Base-by-base conservation (phyloP, 208 protist species). In the Crithidia thermophila region DNA sequence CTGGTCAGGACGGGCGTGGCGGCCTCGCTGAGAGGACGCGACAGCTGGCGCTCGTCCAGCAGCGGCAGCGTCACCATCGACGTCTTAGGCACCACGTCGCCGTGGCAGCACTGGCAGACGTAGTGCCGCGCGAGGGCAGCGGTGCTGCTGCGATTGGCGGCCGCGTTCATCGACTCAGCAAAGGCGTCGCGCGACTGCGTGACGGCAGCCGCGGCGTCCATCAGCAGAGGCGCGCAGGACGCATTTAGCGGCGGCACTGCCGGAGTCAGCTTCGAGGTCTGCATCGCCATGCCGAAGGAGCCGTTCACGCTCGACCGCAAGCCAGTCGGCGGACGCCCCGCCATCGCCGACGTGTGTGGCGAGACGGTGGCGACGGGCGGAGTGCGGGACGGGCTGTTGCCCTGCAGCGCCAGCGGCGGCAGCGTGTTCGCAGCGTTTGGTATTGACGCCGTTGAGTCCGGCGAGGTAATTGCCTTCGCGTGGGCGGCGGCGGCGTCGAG, bases 31-130 rank as follows among this genome's bases (percentile, higher is more conserved):
- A 39, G 31, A 11, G 43, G 36, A n/a, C 53, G 51, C 25, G 58
- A 53, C 31, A 47, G 13, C 3, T 11, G 4, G n/a, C 42, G 58
- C 16, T 64, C 58, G 18, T 64, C 58, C n/a, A 53, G 58, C 9
- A 28, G 45, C 31, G 58, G 21, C 43, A 53, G 43, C 31, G 20
- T 59, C 49, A 73, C 47, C 39, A 73, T 46, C 21, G 58, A 61
- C 20, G 27, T 47, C 20, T 73, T 67, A 4, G 69, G 69, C 0
- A 68, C 56, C 4, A 75, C 69, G 18, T 65, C 55, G 30, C 30
- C 34, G 56, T 69, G 61, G 37, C 69, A 75, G 33, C 30, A 25
- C 33, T 64, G 61, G 36, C 69, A 75, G 33, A 65, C 55, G 39
- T 75, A 75, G 4, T 36, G 61, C 37, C 49, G 61, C 50, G 61